Conservation (phyloP, 2,329 filamentous ascomycete genomes). For the Sordariomycetes sp. region DNA sequence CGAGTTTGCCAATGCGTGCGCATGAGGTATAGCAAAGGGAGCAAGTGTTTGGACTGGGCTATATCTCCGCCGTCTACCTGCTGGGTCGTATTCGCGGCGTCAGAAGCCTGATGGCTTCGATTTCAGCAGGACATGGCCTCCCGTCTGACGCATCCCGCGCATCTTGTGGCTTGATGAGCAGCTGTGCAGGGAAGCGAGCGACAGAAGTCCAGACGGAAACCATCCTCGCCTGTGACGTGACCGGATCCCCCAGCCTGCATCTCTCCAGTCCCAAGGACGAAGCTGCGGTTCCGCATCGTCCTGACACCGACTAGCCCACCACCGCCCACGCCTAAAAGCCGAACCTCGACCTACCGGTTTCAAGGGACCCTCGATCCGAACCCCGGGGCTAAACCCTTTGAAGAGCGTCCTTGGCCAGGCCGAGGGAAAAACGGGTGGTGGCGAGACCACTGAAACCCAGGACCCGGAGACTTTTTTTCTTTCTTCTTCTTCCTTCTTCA, state of each 20-base stretch:
- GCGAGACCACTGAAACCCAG: too few relatives aligned
- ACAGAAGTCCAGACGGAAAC: neutral
- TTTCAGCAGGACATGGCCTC: too few relatives aligned
- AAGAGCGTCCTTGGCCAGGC: neutral
- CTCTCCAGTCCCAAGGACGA: neutral
- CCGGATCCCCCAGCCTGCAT: neutral
- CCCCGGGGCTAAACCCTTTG: neutral
- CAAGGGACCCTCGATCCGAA: neutral
- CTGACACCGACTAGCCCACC: neutral
- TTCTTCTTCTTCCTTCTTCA: neutral
- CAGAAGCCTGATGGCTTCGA: neutral
- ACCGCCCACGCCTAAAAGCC: neutral
- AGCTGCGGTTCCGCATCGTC: neutral
- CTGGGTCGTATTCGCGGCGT: too few relatives aligned
- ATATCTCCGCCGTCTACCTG: neutral
- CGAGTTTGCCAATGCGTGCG: neutral
- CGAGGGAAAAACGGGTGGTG: neutral
- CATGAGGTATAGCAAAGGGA: neutral
- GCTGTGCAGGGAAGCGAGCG: neutral
- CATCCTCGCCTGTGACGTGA: neutral
- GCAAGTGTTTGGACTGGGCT: neutral
- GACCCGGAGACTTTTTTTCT: too few relatives aligned
- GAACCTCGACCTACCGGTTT: neutral
- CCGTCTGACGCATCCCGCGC: neutral
- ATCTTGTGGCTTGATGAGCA: neutral